A percentile compares a stretch with the other conserved stretches of the same genome.
These are phyloP conservation scores for Mycena capillaripes DNA, from an alignment of 768 basidiomycete species.

Conservation along the genomic window DNA sequence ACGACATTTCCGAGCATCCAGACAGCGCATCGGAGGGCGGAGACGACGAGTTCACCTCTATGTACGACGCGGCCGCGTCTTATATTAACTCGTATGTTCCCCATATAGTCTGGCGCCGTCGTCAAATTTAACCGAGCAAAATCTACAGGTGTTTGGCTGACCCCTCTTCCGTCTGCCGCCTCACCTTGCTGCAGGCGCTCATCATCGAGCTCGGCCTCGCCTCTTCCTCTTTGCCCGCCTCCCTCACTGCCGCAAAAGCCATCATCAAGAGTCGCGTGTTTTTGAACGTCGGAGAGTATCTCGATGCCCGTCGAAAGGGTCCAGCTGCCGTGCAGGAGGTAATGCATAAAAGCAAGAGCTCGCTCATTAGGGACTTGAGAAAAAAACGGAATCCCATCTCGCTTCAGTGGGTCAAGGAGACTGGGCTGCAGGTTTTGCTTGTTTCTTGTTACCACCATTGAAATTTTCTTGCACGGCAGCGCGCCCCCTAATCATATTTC, in stretches of 20 bases:
- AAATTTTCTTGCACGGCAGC: not conserved
- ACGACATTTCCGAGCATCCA: conserved; percentile 60
- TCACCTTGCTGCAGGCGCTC: conserved; percentile 79
- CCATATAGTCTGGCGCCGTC: not conserved
- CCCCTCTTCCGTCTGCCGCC: conserved; percentile 60
- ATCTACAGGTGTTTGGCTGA: conserved; percentile 64
- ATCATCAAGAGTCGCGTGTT: conserved; percentile 77
- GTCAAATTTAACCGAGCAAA: conserved; percentile 9
- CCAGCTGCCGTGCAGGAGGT: conserved; percentile 70
- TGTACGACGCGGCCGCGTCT: conserved; percentile 70
- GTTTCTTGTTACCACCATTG: conserved; percentile 56
- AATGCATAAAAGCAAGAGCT: conserved; percentile 72
- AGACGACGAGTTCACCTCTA: conserved; percentile 46
- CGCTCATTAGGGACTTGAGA: conserved; percentile 74
- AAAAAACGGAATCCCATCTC: conserved; percentile 61
- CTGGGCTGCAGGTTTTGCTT: conserved; percentile 74
- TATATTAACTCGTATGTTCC: conserved; percentile 74
- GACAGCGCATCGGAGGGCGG: conserved; percentile 46
- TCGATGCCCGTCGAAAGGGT: conserved; percentile 74
- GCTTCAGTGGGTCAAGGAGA: conserved; percentile 72
- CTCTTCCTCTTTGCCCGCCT: conserved; percentile 65
- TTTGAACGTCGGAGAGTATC: conserved; percentile 81
- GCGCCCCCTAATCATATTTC: not conserved
- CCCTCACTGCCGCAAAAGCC: conserved; percentile 76
- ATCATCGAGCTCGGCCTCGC: conserved; percentile 83